Conservation (phyloP, 371 early-diverging fungal genomes). For the Capillidium heterosporum region DNA sequence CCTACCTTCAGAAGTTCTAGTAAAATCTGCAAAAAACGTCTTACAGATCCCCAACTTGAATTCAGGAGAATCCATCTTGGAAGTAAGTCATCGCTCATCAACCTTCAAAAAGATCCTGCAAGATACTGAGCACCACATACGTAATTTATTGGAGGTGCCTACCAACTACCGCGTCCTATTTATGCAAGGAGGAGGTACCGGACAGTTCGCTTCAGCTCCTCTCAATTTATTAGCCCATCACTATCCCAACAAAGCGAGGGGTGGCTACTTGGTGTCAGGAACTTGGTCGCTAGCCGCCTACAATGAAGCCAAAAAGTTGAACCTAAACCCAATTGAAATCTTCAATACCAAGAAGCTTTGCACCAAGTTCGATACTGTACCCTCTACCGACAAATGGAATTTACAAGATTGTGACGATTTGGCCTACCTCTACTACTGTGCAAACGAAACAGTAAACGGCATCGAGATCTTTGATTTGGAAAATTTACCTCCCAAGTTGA, state of each 20-base stretch:
- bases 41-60: slow-evolving; percentile 40
- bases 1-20: slow-evolving; percentile 64
- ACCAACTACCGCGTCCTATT: slow-evolving; percentile 72
- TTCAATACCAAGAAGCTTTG: slow-evolving; percentile 39
- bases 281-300: slow-evolving; percentile 81
- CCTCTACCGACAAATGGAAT: slow-evolving; percentile 40
- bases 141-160: slow-evolving; percentile 57
- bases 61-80: slow-evolving; percentile 82
- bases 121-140: slow-evolving; percentile 47
- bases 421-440: slow-evolving; percentile 86
- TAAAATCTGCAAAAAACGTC: slow-evolving; percentile 59
- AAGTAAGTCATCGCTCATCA: slow-evolving; percentile 82
- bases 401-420: slow-evolving; percentile 41
- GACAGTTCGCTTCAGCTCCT: slow-evolving; percentile 75
- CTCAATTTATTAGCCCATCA: slow-evolving; percentile 71
- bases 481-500: too few species aligned
- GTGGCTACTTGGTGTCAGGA: slow-evolving; percentile 87
- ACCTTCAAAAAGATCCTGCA: slow-evolving; percentile 55
- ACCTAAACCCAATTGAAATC: slow-evolving; percentile 51
- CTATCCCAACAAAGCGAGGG: slow-evolving; percentile 15
- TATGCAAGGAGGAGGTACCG: slow-evolving; percentile 90
- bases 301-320: slow-evolving; percentile 66
- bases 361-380: slow-evolving; percentile 25
- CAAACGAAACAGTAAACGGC: slow-evolving; percentile 95
- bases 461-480: slow-evolving; percentile 56